Evolutionary conservation across 768 basidiomycete species (phyloP).

Genomic region (Kwoniella dendrophila): DNA sequence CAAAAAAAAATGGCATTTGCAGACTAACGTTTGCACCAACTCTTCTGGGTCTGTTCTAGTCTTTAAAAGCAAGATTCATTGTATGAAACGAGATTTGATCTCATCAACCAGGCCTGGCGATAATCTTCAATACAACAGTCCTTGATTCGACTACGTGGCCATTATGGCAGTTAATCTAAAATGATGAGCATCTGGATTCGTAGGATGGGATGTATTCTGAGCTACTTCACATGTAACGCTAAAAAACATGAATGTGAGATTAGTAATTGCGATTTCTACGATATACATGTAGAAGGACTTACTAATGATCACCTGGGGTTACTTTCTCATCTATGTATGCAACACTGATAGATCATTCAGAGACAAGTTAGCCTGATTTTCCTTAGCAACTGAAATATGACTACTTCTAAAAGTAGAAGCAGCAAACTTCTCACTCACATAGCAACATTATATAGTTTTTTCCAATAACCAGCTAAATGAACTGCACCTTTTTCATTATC

Average conservation of each 20-base stretch:
- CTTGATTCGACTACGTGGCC: constrained; percentile 55
- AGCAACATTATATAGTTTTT: constrained; percentile 50
- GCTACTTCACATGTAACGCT: constrained; percentile 52
- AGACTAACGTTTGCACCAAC: too few relatives aligned
- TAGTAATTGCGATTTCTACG: too few relatives aligned
- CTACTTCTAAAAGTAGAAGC: neutral
- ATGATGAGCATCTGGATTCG: constrained; percentile 44
- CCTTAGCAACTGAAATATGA: too few relatives aligned
- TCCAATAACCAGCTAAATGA: constrained; percentile 46
- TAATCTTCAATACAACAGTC: too few relatives aligned
- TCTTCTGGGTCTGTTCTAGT: too few relatives aligned
- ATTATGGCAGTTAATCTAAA: constrained; percentile 53
- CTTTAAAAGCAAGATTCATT: too few relatives aligned
- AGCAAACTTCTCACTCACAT: constrained; percentile 28
- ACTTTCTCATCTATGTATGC: constrained; percentile 55
- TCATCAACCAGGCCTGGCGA: too few relatives aligned
- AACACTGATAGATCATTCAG: constrained; percentile 39
- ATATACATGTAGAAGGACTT: too few relatives aligned
- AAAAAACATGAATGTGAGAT: too few relatives aligned
- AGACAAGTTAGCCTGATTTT: neutral
- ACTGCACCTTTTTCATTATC: constrained; percentile 51
- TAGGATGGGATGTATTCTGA: constrained; percentile 45
- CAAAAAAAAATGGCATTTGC: too few relatives aligned
- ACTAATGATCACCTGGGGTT: constrained; percentile 54
- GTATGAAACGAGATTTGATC: too few relatives aligned